These are phyloP conservation scores for Backusella luteola DNA, from an alignment of 192 early-diverging fungal species.

Conservation along the genomic window DNA sequence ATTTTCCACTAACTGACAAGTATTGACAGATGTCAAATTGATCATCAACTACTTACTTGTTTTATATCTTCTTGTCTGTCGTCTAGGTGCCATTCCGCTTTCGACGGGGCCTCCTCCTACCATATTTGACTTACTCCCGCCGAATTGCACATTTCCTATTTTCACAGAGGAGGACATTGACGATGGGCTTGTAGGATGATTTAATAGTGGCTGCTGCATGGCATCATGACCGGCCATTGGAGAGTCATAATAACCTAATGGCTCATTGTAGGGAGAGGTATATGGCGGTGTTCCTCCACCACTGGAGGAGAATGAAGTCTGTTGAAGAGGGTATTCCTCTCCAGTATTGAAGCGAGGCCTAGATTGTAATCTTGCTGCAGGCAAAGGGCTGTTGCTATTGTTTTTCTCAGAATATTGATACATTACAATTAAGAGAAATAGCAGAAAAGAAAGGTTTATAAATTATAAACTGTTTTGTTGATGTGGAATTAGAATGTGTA, in stretches of 20 bases:
- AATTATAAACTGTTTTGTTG: background rate
- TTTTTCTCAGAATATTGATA: slow-evolving; percentile 9
- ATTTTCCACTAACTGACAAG: background rate
- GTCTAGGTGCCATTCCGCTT: slow-evolving; percentile 26
- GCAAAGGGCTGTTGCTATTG: slow-evolving; percentile 3
- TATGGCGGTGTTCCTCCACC: background rate
- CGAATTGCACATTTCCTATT: background rate
- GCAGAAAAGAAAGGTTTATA: background rate
- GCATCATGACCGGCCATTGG: background rate
- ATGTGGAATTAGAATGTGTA: background rate
- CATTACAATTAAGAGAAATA: background rate
- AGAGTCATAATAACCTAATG: slow-evolving; percentile 17
- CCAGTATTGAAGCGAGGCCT: slow-evolving; percentile 10
- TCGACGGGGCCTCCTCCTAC: slow-evolving; percentile 12
- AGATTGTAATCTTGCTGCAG: slow-evolving; percentile 8
- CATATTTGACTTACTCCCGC: slow-evolving; percentile 11
- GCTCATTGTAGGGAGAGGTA: background rate
- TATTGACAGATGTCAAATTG: background rate
- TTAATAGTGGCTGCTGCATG: slow-evolving; percentile 10
- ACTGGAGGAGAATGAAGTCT: slow-evolving; percentile 12
- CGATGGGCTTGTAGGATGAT: background rate
- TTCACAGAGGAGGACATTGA: slow-evolving; percentile 1
- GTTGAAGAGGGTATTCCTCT: slow-evolving; percentile 8
- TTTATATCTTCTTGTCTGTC: slow-evolving; percentile 47
- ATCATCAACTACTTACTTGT: slow-evolving; percentile 24